A percentile compares a stretch with the other conserved stretches of the same genome.
Evolutionary conservation across 2,329 filamentous ascomycete species (phyloP).

Genomic region (Aspergillus floridensis): DNA sequence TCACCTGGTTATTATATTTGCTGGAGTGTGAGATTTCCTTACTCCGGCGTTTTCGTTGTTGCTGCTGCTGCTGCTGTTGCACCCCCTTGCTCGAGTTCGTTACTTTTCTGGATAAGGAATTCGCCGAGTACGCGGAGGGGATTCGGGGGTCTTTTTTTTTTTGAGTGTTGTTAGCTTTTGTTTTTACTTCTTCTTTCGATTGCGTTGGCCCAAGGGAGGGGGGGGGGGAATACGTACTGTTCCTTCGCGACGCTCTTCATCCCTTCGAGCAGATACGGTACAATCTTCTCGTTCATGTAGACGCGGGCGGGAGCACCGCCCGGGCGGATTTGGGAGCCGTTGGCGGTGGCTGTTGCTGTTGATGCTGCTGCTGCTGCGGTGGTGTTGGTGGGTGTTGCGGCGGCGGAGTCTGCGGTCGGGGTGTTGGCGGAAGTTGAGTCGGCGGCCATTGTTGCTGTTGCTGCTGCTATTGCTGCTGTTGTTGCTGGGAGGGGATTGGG

Average conservation of each 20-base stretch:
- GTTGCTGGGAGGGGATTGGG: constrained; percentile 11
- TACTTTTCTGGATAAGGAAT: constrained; percentile 66
- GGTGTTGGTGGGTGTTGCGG: constrained; percentile 29
- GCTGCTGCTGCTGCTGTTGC: constrained; percentile 3
- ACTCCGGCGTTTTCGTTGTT: constrained; percentile 27
- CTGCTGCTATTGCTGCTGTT: background rate
- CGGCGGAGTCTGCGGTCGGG: constrained; percentile 42
- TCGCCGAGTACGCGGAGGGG: constrained; percentile 69
- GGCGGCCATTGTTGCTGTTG: background rate
- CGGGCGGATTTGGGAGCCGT: constrained; percentile 49
- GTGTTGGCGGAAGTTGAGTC: constrained; percentile 17
- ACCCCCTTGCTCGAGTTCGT: constrained; percentile 55
- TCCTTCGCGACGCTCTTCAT: constrained; percentile 72
- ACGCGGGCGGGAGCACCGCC: constrained; percentile 68
- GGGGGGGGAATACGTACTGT: constrained; percentile 53
- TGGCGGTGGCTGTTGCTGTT: background rate
- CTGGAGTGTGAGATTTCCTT: background rate
- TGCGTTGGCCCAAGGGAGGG: too few relatives aligned
- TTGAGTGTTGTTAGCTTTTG: background rate
- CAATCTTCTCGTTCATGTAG: constrained; percentile 71
- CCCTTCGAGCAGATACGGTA: constrained; percentile 66
- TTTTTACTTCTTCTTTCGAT: background rate
- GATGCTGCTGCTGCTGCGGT: background rate
- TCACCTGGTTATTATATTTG: background rate
- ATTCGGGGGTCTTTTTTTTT: constrained; percentile 57